Conservation (phyloP, 352 stramenopile genomes). For the Globisporangium nagaii region DNA sequence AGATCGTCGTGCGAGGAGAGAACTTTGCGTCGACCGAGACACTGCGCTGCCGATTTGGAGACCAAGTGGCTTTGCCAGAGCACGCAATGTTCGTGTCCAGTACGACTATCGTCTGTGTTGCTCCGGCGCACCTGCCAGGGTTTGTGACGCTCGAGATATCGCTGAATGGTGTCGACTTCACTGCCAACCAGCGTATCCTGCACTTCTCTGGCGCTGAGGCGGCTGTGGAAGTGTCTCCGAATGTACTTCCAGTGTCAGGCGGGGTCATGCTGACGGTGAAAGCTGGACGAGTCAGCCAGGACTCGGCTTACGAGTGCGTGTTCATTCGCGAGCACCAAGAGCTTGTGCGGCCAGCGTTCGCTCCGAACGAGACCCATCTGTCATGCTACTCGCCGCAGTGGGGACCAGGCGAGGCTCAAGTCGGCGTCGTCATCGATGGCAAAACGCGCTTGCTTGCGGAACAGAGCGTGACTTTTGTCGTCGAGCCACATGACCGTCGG, state of each 20-base stretch:
- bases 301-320: conserved; percentile 24
- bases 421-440: conserved; percentile 21
- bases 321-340: conserved; percentile 18
- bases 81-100: conserved; percentile 19
- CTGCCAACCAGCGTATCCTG: conserved; percentile 12
- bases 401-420: conserved; percentile 15
- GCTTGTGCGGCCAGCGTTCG: conserved; percentile 17
- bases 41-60: conserved; percentile 33
- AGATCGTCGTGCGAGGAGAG: conserved; percentile 23
- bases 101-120: conserved; percentile 21
- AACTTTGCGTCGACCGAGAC: conserved; percentile 21
- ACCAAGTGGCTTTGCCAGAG: conserved; percentile 2
- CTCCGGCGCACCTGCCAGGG: conserved; percentile 15
- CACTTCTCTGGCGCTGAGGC: conserved; percentile 31
- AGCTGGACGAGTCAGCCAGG: conserved; percentile 6
- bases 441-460: conserved; percentile 18
- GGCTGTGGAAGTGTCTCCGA: conserved; percentile 17
- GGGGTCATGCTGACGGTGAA: conserved; percentile 21
- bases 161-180: conserved; percentile 49
- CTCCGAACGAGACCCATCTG: conserved; percentile 15
- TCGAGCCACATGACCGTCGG: conserved; percentile 7
- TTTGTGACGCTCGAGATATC: conserved; percentile 34
- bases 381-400: conserved; percentile 23
- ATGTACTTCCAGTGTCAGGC: conserved; percentile 17
- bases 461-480: conserved; percentile 15